These are phyloP conservation scores for Gillenia trifoliata DNA, from an alignment of 306 rosid species.

Conservation along the genomic window DNA sequence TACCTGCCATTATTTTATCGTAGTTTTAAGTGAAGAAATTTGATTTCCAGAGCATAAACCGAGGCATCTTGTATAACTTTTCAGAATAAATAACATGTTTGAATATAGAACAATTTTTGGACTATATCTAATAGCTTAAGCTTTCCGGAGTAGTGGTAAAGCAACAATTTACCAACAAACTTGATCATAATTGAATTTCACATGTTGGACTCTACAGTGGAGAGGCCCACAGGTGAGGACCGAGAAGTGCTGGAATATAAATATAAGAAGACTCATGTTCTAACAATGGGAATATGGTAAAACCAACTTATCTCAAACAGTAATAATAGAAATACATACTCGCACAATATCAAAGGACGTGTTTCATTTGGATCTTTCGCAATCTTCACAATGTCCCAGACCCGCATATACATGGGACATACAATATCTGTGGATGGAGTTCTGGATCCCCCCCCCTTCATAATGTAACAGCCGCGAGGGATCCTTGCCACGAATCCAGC, in stretches of 20 bases:
- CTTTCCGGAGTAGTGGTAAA: not conserved
- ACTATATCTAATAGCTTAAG: not conserved
- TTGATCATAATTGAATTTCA: not conserved
- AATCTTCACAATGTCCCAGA: constrained; percentile 85
- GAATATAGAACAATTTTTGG: not conserved
- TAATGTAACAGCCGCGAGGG: constrained; percentile 74
- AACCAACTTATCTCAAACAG: not conserved
- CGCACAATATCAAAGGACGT: constrained; percentile 93
- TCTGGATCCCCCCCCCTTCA: constrained; percentile 97
- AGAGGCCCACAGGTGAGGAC: not conserved
- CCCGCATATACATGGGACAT: constrained; percentile 98
- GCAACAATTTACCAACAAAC: not conserved
- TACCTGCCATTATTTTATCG: constrained; percentile 52
- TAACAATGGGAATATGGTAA: not conserved
- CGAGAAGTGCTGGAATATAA: not conserved
- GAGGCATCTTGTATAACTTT: not conserved
- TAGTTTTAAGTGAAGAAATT: not conserved
- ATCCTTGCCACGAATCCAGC: constrained; percentile 94
- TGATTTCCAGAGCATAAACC: not conserved
- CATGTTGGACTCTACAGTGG: not conserved
- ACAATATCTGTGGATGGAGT: constrained; percentile 86
- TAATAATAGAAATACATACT: constrained; percentile 41
- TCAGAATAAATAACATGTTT: not conserved
- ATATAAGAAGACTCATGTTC: not conserved
- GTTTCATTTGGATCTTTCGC: constrained; percentile 84